phyloP scores from a whole-genome alignment of 768 basidiomycete genomes.

The Hydnomerulius pinastri region DNA sequence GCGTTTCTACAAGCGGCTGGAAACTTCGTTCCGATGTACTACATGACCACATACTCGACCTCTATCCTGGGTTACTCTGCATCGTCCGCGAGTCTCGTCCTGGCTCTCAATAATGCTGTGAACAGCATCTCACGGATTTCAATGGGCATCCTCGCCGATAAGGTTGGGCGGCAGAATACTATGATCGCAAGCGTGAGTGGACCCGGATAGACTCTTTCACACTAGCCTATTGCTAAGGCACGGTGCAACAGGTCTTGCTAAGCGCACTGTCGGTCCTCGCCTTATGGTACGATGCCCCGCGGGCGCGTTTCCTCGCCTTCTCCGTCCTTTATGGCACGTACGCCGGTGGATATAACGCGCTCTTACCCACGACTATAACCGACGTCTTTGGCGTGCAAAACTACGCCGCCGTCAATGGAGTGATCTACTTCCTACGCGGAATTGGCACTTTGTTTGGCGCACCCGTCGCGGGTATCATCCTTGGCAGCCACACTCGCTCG shows the following conservation, averaged over 20 bases:
- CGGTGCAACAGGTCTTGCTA: no score
- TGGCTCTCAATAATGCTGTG: conserved; percentile 2
- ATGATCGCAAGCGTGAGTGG: neutral
- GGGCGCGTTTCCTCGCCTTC: conserved; percentile 1
- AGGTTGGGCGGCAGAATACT: conserved; percentile 1
- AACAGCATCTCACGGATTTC: neutral
- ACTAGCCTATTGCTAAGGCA: no score
- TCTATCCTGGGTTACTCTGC: neutral
- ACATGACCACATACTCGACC: conserved; percentile 4
- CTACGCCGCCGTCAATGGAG: neutral
- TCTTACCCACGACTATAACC: conserved; percentile 4
- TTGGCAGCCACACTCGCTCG: neutral
- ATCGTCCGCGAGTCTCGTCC: neutral
- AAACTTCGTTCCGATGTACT: conserved; percentile 2
- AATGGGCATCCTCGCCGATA: conserved; percentile 4
- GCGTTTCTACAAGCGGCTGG: neutral
- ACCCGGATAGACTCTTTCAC: no score
- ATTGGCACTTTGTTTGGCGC: neutral
- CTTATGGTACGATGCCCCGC: neutral
- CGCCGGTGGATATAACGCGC: conserved; percentile 1
- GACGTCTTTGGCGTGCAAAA: conserved; percentile 3
- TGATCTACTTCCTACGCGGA: neutral
- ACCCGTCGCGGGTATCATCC: neutral
- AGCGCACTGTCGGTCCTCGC: no score
- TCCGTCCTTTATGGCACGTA: neutral